phyloP scores from a whole-genome alignment of 2,329 filamentous ascomycete species.

The Fonsecaea multimorphosa region DNA sequence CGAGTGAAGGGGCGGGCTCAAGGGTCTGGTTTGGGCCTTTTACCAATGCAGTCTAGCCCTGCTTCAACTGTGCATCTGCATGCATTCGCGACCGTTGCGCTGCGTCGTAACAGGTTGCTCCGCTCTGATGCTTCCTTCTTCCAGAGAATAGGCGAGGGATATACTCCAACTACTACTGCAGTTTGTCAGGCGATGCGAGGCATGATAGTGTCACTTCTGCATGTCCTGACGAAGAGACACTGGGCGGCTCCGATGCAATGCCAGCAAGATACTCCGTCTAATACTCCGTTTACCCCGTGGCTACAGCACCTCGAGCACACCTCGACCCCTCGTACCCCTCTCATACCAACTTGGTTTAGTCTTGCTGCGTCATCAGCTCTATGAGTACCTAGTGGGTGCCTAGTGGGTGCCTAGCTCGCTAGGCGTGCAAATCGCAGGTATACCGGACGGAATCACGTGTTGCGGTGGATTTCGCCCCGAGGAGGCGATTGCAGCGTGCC shows the following conservation, averaged over 20 bases:
- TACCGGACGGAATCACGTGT: background rate
- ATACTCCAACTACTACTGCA: background rate
- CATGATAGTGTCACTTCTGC: background rate
- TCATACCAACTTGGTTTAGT: background rate
- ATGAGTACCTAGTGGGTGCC: too few relatives aligned
- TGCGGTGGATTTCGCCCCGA: background rate
- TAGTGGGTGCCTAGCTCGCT: too few relatives aligned
- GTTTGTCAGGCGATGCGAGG: background rate
- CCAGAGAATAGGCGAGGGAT: background rate
- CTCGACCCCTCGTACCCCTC: too few relatives aligned
- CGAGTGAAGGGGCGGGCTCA: background rate
- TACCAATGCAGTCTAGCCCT: background rate
- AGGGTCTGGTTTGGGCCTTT: background rate
- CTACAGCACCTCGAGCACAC: too few relatives aligned
- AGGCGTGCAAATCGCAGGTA: background rate
- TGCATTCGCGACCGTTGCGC: background rate
- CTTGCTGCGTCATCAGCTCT: background rate
- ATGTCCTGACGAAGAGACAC: background rate
- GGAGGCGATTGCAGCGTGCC: background rate
- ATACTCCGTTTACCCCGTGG: too few relatives aligned
- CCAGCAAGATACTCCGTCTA: too few relatives aligned
- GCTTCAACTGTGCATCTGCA: background rate
- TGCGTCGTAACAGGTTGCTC: too few relatives aligned
- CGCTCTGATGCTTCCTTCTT: background rate
- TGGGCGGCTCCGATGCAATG: background rate